Evolutionary conservation across 805 yeast species (phyloP).

Genomic region (Wickerhamiella azyma): DNA sequence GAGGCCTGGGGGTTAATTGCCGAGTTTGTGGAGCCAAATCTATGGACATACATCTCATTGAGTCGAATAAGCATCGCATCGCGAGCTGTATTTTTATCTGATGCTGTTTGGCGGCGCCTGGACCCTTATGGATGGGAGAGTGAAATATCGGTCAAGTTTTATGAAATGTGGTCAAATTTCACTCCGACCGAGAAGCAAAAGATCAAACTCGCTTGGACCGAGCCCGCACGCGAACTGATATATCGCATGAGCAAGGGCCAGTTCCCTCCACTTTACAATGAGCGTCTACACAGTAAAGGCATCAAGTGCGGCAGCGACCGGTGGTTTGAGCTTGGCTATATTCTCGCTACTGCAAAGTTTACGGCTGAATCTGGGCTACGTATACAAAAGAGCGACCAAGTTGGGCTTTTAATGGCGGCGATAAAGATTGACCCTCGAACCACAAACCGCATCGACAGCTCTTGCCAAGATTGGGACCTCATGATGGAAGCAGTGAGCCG

Average conservation of each 20-base stretch:
- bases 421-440: background rate
- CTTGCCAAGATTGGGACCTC: background rate
- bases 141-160: background rate
- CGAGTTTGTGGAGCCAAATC: background rate
- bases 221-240: background rate
- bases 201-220: background rate
- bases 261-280: background rate
- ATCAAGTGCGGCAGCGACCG: background rate
- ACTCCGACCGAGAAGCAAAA: background rate
- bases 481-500: background rate
- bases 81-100: background rate
- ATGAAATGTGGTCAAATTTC: background rate
- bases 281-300: background rate
- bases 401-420: background rate
- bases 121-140: background rate
- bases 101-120: background rate
- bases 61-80: background rate
- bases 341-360: background rate
- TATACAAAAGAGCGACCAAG: background rate
- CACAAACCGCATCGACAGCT: background rate
- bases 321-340: background rate
- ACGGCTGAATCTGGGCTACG: background rate
- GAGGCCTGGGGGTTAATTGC: background rate
- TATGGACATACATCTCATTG: background rate
- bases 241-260: background rate